Percentiles rank a stretch among this genome's conserved stretches.
These are phyloP conservation scores for Mycena vulgaris DNA, from an alignment of 768 basidiomycete genomes.

Conservation along the genomic window DNA sequence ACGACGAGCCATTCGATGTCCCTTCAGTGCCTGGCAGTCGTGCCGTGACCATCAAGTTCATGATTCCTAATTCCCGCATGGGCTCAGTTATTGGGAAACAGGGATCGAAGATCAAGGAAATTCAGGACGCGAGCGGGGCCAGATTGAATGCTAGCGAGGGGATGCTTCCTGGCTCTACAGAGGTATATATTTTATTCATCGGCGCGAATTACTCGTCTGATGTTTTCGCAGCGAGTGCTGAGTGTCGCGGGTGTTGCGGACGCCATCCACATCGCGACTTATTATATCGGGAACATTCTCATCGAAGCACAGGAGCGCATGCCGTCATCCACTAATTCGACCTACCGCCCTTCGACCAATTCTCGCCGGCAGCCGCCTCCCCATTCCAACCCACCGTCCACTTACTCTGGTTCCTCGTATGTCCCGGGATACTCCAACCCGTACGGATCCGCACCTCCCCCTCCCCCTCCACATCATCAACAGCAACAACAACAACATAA, in stretches of 20 bases:
- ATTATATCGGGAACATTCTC: conserved; percentile 98
- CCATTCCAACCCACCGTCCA: conserved; percentile 44
- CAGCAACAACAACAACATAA: conserved; percentile 65
- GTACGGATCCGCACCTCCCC: conserved; percentile 53
- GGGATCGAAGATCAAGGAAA: conserved; percentile 99
- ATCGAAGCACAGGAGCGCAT: conserved; percentile 92
- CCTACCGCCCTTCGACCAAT: conserved; percentile 78
- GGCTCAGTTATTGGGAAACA: conserved; percentile 99
- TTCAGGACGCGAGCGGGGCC: conserved; percentile 98
- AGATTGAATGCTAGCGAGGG: conserved; percentile 97
- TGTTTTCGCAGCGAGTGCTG: conserved; percentile 83
- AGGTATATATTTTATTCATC: conserved; percentile 68
- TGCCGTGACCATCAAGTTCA: conserved; percentile 99
- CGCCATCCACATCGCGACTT: conserved; percentile 99
- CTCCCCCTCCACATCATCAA: conserved; percentile 55
- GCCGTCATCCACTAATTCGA: conserved; percentile 77
- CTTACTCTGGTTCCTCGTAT: conserved; percentile 72
- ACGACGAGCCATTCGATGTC: conserved; percentile 98
- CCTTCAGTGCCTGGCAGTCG: conserved; percentile 98
- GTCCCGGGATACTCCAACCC: conserved; percentile 76
- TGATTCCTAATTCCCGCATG: conserved; percentile 99
- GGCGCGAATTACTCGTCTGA: conserved; percentile 22
- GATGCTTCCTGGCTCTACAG: conserved; percentile 99
- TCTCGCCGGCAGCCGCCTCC: conserved; percentile 61
- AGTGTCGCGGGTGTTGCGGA: conserved; percentile 99